phyloP scores from a whole-genome alignment of 1,284 basidiomycete genomes.

The Sporisorium scitamineum region DNA sequence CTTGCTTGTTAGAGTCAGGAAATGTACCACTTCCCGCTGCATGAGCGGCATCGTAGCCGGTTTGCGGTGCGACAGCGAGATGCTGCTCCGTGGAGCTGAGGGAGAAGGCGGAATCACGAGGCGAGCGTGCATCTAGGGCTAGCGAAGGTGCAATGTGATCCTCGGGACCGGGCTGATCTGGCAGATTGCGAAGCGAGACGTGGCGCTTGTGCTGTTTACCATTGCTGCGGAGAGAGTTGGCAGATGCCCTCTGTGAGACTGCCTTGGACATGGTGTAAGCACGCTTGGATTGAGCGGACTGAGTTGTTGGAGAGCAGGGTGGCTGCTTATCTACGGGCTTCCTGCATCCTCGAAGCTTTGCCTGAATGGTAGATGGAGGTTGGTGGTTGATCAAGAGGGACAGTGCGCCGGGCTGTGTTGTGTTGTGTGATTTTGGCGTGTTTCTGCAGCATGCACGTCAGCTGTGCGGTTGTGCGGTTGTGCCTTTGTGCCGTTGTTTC shows the following conservation, averaged over 20 bases:
- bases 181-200: conserved; percentile 43
- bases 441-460: conserved; percentile 1
- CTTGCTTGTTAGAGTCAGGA: not conserved
- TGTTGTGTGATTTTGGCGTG: too few species aligned
- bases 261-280: conserved; percentile 28
- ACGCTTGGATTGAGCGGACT: too few species aligned
- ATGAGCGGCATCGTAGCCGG: not conserved
- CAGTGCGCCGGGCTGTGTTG: conserved; percentile 1
- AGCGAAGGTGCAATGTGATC: conserved; percentile 30
- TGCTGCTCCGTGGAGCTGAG: conserved; percentile 35
- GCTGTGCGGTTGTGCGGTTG: not conserved
- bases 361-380: not conserved
- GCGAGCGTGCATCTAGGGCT: conserved; percentile 22
- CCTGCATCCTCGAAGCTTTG: not conserved
- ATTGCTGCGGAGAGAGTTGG: conserved; percentile 31
- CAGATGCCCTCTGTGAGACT: conserved; percentile 45
- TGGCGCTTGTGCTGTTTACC: conserved; percentile 29
- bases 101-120: conserved; percentile 28
- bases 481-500: conserved; percentile 2
- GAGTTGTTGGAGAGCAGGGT: too few species aligned
- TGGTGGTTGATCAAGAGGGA: conserved; percentile 1
- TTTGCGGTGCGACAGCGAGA: conserved; percentile 8
- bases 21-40: conserved; percentile 2
- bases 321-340: too few species aligned
- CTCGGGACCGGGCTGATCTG: conserved; percentile 34